Evolutionary conservation across 1,284 basidiomycete species (phyloP).

Genomic region (Ceratobasidium sp.): DNA sequence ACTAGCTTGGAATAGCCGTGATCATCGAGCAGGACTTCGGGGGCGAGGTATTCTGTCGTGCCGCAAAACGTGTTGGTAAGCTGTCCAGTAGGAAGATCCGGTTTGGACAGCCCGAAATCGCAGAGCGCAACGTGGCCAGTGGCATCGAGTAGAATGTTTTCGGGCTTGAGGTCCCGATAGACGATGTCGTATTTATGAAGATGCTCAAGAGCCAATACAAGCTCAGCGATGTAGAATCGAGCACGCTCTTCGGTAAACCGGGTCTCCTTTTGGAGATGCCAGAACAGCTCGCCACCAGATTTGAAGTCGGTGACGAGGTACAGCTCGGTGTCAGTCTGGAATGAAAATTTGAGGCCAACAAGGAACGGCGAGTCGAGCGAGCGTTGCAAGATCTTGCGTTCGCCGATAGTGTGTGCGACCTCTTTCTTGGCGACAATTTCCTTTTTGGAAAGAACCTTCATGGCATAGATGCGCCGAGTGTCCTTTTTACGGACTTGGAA

Average conservation of each 20-base stretch:
- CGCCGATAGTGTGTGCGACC: slow-evolving; percentile 98
- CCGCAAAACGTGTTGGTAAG: slow-evolving; percentile 98
- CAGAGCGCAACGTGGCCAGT: slow-evolving; percentile 97
- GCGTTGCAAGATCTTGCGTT: slow-evolving; percentile 97
- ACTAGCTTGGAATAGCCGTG: slow-evolving; percentile 99
- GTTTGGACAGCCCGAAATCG: slow-evolving; percentile 97
- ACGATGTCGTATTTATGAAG: slow-evolving; percentile 98
- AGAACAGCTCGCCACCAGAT: slow-evolving; percentile 97
- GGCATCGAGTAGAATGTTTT: slow-evolving; percentile 96
- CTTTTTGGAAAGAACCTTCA: slow-evolving; percentile 99
- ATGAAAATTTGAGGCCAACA: slow-evolving; percentile 97
- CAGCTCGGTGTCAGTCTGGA: slow-evolving; percentile 95
- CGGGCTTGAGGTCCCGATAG: slow-evolving; percentile 89
- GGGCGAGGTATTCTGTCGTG: slow-evolving; percentile 96
- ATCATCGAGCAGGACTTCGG: slow-evolving; percentile 98
- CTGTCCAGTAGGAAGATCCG: slow-evolving; percentile 92
- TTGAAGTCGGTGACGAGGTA: slow-evolving; percentile 99
- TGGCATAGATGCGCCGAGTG: slow-evolving; percentile 98
- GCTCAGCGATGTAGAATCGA: slow-evolving; percentile 94
- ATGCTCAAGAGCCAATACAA: slow-evolving; percentile 93
- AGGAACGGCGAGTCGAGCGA: slow-evolving; percentile 96
- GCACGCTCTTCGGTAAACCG: slow-evolving; percentile 93
- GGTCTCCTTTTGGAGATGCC: slow-evolving; percentile 96
- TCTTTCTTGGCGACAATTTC: slow-evolving; percentile 99
- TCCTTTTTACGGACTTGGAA: slow-evolving; percentile 99